Evolutionary conservation across 805 yeast species (phyloP), one percentile per base, ranked within the genome.

Genomic region (Saccharomycopsis fodiens): DNA sequence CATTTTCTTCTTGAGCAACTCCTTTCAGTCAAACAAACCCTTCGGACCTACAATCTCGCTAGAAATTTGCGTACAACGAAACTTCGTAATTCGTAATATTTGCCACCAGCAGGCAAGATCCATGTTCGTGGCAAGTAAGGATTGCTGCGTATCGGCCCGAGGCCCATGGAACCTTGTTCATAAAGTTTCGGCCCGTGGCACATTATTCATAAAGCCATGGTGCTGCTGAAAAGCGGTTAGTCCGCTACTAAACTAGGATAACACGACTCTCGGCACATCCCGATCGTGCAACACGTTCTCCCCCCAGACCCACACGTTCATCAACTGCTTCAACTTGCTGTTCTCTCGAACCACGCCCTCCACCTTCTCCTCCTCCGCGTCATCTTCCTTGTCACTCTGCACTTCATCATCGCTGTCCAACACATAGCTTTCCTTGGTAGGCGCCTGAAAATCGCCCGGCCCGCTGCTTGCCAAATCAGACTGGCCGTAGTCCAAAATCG

Each of bases 291-390:
- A 36, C 17, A 22, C 39, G 39, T 50, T 47, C 34, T 47, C 52
- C 32, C 52, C 40, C 51, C 52, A 50, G 10, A 50, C 39, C 53
- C 53, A 50, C 21, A 47, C 23, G 35, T 50, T 47, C 4, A 50
- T 37, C 39, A 50, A 42, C 25, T 50, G 51, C 23, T 47, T 47
- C 20, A 50, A 47, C 35, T 42, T 47, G 16, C 52, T 44, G 31
- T 50, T 50, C 20, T 47, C 42, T 35, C 3, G 19, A 5, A 31
- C 20, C 23, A 13, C 21, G 21, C 39, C 48, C 3, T 19, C 35
- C 4, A 40, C 37, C 10, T 36, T 35, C 8, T 20, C 39, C 27
- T 50, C 55, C 7, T 48, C 54, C 15, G 41, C 51, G n/a, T 46
- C 48, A n/a, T 45, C 46, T 27, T 51, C 41, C 3, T 39, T 51